These are phyloP conservation scores for Thymus quinquecostatus DNA, from an alignment of 257 asterid species.

Conservation along the genomic window DNA sequence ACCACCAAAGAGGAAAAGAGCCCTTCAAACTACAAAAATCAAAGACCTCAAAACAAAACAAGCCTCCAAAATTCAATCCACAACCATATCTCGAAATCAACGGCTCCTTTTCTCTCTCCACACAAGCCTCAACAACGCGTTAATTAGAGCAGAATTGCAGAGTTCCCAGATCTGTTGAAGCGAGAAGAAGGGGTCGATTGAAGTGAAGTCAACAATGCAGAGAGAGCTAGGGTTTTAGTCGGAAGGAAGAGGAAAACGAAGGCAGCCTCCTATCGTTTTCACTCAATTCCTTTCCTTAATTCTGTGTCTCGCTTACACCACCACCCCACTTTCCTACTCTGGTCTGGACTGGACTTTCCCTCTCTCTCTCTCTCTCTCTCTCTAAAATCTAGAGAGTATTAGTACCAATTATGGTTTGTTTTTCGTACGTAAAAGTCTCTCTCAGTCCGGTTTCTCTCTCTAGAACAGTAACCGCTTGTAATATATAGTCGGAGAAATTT, in stretches of 20 bases:
- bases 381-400: too few relatives aligned
- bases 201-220: slow-evolving; percentile 38
- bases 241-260: slow-evolving; percentile 26
- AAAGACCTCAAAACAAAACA: slow-evolving; percentile 3
- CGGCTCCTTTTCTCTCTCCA: slow-evolving; percentile 8
- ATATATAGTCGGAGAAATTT: slow-evolving; percentile 19
- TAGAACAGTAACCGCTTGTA: slow-evolving; percentile 24
- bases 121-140: slow-evolving; percentile 19
- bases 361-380: slow-evolving; percentile 16
- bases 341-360: background rate
- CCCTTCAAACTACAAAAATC: slow-evolving; percentile 26
- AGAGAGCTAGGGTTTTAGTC: slow-evolving; percentile 48
- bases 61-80: slow-evolving; percentile 30
- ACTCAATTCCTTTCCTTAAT: slow-evolving; percentile 20
- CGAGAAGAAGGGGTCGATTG: slow-evolving; percentile 16
- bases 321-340: slow-evolving; percentile 29
- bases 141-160: slow-evolving; percentile 15
- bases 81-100: slow-evolving; percentile 15
- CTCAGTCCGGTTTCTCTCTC: slow-evolving; percentile 23
- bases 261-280: slow-evolving; percentile 21
- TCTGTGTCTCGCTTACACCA: slow-evolving; percentile 24
- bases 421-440: slow-evolving; percentile 14
- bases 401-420: slow-evolving; percentile 7
- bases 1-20: background rate
- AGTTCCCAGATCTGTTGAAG: slow-evolving; percentile 43